Evolutionary conservation across 2,329 filamentous ascomycete genomes (phyloP).

Genomic region (Domatiomyces globalis): DNA sequence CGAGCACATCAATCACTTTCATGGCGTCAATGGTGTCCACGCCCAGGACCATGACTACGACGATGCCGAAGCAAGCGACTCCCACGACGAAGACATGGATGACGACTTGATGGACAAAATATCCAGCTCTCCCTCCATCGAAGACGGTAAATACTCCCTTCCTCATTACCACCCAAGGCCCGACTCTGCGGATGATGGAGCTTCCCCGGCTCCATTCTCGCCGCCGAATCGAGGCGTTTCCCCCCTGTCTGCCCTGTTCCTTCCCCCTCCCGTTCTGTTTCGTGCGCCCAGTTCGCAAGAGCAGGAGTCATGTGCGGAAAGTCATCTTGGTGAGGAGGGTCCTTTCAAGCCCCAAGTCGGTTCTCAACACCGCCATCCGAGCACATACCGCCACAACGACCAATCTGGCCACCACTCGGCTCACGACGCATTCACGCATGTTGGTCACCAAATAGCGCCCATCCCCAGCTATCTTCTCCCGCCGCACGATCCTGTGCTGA

Average conservation of each 20-base stretch:
- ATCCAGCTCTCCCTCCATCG: slow-evolving; percentile 94
- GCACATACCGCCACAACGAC: background rate
- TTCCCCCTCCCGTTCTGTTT: slow-evolving; percentile 18
- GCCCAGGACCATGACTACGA: slow-evolving; percentile 21
- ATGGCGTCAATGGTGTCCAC: slow-evolving; percentile 9
- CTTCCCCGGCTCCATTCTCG: slow-evolving; percentile 13
- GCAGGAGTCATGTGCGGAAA: slow-evolving; percentile 3
- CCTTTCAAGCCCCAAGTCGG: background rate
- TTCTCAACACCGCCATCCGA: background rate
- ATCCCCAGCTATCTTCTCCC: slow-evolving; percentile 29
- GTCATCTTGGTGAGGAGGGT: slow-evolving; percentile 43
- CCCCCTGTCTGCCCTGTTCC: slow-evolving; percentile 22
- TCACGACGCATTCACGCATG: background rate
- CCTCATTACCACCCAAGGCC: slow-evolving; percentile 30
- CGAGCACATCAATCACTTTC: slow-evolving; percentile 12
- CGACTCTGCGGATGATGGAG: slow-evolving; percentile 27
- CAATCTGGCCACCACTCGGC: background rate
- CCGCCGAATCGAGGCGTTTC: slow-evolving; percentile 16
- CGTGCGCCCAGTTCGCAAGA: slow-evolving; percentile 20
- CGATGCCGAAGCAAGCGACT: slow-evolving; percentile 46
- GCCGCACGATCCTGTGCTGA: slow-evolving; percentile 28
- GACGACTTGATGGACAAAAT: slow-evolving; percentile 98
- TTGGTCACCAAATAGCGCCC: slow-evolving; percentile 8
- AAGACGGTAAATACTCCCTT: slow-evolving; percentile 76
- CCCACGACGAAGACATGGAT: slow-evolving; percentile 57